phyloP scores from a whole-genome alignment of 1,139 yeast genomes.

The Suhomyces bokatorum region DNA sequence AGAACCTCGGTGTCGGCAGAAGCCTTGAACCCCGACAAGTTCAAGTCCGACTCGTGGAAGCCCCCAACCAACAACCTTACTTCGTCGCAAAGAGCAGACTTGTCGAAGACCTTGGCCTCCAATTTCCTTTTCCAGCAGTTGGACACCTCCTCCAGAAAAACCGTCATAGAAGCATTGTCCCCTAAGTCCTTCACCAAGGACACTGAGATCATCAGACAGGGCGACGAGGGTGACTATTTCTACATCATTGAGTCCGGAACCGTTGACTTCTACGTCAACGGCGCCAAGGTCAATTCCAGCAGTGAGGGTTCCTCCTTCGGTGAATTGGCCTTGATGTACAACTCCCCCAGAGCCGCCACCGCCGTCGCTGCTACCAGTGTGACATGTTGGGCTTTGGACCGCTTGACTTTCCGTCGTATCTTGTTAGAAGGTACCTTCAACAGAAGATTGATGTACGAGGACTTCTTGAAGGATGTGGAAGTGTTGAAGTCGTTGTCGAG shows the following conservation, averaged over 20 bases:
- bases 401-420: constrained; percentile 89
- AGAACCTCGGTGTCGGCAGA: constrained; percentile 89
- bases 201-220: constrained; percentile 78
- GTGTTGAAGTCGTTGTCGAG: constrained; percentile 70
- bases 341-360: constrained; percentile 97
- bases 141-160: constrained; percentile 68
- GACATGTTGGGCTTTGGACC: constrained; percentile 83
- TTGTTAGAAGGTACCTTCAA: constrained; percentile 86
- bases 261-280: constrained; percentile 80
- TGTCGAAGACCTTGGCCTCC: constrained; percentile 69
- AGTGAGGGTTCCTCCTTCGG: constrained; percentile 92
- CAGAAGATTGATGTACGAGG: constrained; percentile 88
- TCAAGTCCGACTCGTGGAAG: constrained; percentile 64
- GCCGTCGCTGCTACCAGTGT: constrained; percentile 74
- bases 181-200: constrained; percentile 65
- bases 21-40: constrained; percentile 59
- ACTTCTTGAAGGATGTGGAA: constrained; percentile 83
- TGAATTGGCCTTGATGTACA: constrained; percentile 95
- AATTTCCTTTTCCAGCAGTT: constrained; percentile 83
- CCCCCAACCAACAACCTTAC: constrained; percentile 71
- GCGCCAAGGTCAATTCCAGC: constrained; percentile 67
- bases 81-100: constrained; percentile 63
- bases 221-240: constrained; percentile 95
- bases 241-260: constrained; percentile 84
- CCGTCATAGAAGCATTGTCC: constrained; percentile 79